Evolutionary conservation across 805 yeast species (phyloP), one percentile per base, ranked within the genome.

Genomic region (Kockiozyma suomiensis): DNA sequence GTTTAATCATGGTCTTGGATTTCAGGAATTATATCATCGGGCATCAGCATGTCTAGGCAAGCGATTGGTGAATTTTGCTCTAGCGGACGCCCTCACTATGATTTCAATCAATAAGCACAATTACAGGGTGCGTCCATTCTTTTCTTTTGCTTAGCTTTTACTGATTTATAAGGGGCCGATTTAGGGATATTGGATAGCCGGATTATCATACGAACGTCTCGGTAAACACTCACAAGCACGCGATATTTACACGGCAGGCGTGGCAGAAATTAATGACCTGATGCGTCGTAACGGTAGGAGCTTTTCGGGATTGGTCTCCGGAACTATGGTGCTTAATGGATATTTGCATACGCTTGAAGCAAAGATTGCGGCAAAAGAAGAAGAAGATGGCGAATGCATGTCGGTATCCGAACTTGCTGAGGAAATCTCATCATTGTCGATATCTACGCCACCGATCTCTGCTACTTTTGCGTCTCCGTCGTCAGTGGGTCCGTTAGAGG

Each of bases 101-200:
- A 47, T 57, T 28, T 32, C 47, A 12, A 23, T 51, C 35, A 47
- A 47, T n/a, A 42, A 28, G 26, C 41, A 46, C 7, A 50, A 57
- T 41, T 52, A 57, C 35, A 26, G 56, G 40, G 61, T 57, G 38
- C n/a, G 61, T 45, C 4, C 13, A 21, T 15, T 12, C 4, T 46
- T 8, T 12, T 10, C 21, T 15, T 21, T 19, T 32, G 30, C 28
- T 21, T 19, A 32, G 21, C 13, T 17, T 25, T 19, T 51, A 26
- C 28, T 23, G 37, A 30, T 23, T 30, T 19, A 21, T 4, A 19
- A n/a, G 7, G 4, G 10, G 5, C 12, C 13, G 10, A 19, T 8
- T 13, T 26, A 55, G 59, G 59, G 59, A 23, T 57, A 57, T 26
- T 57, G 61, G 61, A 49, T 57, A 7, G 51, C 61, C 4, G 61